phyloP scores from a whole-genome alignment of 2,329 filamentous ascomycete genomes.

The Trichoderma afroharzianum region DNA sequence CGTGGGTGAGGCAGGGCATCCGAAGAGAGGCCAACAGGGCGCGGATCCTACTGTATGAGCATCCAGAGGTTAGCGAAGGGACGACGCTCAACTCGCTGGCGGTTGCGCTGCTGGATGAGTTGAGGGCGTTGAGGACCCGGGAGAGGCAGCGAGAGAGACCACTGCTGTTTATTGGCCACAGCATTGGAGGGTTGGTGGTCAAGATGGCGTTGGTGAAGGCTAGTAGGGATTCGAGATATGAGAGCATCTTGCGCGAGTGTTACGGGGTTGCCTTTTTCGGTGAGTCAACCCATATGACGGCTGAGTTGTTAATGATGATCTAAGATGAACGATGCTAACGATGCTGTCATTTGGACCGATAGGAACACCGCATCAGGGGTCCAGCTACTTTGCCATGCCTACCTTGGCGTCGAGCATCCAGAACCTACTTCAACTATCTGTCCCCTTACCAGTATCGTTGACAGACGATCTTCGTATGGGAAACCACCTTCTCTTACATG shows the following conservation, averaged over 20 bases:
- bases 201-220: constrained; percentile 55
- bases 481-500: constrained; percentile 44
- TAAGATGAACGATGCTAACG: not conserved
- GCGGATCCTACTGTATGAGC: constrained; percentile 50
- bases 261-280: constrained; percentile 60
- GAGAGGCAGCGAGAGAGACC: constrained; percentile 43
- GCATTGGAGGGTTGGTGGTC: constrained; percentile 57
- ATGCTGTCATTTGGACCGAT: not conserved
- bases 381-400: constrained; percentile 58
- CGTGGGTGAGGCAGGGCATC: constrained; percentile 53
- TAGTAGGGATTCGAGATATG: constrained; percentile 35
- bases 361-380: constrained; percentile 61
- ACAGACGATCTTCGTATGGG: constrained; percentile 49
- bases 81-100: constrained; percentile 44
- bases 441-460: constrained; percentile 48
- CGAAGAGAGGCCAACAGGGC: constrained; percentile 45
- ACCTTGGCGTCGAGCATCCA: constrained; percentile 54
- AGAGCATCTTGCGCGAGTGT: constrained; percentile 50
- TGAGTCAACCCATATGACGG: constrained; percentile 28
- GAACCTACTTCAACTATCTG: constrained; percentile 47
- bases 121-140: constrained; percentile 34
- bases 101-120: constrained; percentile 43
- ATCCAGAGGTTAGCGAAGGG: constrained; percentile 41
- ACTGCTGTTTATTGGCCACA: constrained; percentile 58
- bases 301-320: constrained; percentile 21